Base-by-base conservation (phyloP, 176 grass and related monocot genomes). In the Bolboschoenus planiculmis region DNA sequence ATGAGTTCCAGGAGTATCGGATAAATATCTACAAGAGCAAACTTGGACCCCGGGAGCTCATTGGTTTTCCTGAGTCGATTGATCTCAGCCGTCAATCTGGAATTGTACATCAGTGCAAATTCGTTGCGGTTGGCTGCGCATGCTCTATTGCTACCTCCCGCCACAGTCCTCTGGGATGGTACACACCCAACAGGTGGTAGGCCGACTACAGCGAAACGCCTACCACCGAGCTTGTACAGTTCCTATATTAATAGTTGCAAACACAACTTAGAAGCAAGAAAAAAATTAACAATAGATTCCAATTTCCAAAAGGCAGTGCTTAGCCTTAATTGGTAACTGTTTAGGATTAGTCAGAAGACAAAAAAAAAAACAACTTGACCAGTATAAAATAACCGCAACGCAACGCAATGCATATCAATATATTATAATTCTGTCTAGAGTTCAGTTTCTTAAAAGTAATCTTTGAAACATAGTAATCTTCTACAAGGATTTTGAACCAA, bases 111-210 rank as follows among this genome's bases (percentile, higher is more conserved):
- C 59, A 81, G 13, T 42, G 92, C 55, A 27, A 89, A 83, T 71
- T 94, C 82, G 76, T 94, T 94, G 65, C 84, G 87, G 55, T 85
- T 72, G 23, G 81, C 64, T 2, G 83, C 85, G 57, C 92, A 94
- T 26, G 86, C 61, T 81, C 58, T 80, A 39, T 26, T 7, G 16
- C 78, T 37, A 18, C 92, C 89, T 50, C 92, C 92, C 16, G 85
- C 83, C 1, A 86, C 58, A 2, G 85, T 83, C 85, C 89, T 86
- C 85, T 88, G 85, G 53, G 72, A 81, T 3, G 92, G 92, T 0
- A 90, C 9, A 79, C 92, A 94, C 0, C 92, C 92, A 0, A 94
- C 56, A 1, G 92, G 92, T 3, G 89, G 87, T 46, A 51, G 63
- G 1, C 89, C 85, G 3, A 78, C 55, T 50, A 94, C 62, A 0